These are phyloP conservation scores for Lumnitzera littorea DNA, from an alignment of 345 rosid genomes.

Conservation along the genomic window DNA sequence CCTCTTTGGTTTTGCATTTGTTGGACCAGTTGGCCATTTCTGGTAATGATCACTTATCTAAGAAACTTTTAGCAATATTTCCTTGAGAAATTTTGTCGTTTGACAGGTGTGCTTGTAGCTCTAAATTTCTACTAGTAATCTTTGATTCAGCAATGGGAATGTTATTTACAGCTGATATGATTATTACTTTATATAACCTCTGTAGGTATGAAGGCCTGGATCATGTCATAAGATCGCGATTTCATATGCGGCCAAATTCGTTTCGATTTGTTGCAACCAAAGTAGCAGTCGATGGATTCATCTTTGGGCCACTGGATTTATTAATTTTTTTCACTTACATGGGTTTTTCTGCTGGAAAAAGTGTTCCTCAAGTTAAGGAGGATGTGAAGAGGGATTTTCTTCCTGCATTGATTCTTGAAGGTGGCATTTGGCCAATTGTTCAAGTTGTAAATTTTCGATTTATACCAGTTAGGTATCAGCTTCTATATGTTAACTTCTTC, in stretches of 20 bases:
- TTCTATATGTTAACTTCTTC: constrained; percentile 78
- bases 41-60: constrained; percentile 27
- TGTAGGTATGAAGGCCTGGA: constrained; percentile 83
- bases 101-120: too few species aligned
- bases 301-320: constrained; percentile 83
- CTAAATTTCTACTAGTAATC: too few species aligned
- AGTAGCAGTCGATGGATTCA: constrained; percentile 86
- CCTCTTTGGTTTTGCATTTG: constrained; percentile 74
- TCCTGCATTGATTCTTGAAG: constrained; percentile 83
- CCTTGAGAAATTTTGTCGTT: too few species aligned
- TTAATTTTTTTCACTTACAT: constrained; percentile 78
- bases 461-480: constrained; percentile 79
- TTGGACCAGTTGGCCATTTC: constrained; percentile 88
- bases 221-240: constrained; percentile 53
- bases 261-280: constrained; percentile 63
- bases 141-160: too few species aligned
- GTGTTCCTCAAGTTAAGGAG: constrained; percentile 58
- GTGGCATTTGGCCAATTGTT: constrained; percentile 78
- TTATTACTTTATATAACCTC: too few species aligned
- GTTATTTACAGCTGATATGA: too few species aligned
- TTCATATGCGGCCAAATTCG: constrained; percentile 60
- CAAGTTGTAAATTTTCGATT: constrained; percentile 84
- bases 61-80: too few species aligned
- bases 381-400: constrained; percentile 85
- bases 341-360: constrained; percentile 79